Conservation (phyloP, 1,284 basidiomycete species). For the Taiwanofungus camphoratus region DNA sequence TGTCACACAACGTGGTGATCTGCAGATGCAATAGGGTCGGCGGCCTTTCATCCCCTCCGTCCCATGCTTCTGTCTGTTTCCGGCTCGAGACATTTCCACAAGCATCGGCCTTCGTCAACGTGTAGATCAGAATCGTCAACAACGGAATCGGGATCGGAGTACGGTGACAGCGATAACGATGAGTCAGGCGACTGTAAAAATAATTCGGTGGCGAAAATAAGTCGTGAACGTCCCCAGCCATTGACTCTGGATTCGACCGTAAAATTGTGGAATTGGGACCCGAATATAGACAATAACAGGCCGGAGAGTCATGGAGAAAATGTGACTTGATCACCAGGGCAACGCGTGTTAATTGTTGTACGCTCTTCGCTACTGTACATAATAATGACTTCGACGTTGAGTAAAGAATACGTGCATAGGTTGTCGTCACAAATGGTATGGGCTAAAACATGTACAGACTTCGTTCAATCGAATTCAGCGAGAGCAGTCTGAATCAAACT, state of each 20-base stretch:
- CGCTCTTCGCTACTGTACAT: no score
- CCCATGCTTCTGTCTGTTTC: constrained; percentile 51
- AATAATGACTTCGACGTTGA: no score
- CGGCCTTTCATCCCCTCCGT: constrained; percentile 54
- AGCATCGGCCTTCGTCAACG: neutral
- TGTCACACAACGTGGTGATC: neutral
- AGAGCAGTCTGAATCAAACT: constrained; percentile 14
- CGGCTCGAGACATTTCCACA: constrained; percentile 61
- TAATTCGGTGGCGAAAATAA: constrained; percentile 7
- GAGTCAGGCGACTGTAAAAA: constrained; percentile 1
- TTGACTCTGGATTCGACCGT: constrained; percentile 16
- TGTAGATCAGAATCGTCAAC: constrained; percentile 7
- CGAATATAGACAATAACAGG: neutral
- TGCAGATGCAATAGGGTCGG: constrained; percentile 57
- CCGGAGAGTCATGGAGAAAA: constrained; percentile 1
- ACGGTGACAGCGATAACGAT: constrained; percentile 7
- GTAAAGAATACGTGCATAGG: no score
- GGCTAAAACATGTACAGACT: neutral
- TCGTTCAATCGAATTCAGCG: constrained; percentile 13
- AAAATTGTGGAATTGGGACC: constrained; percentile 17
- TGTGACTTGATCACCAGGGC: no score
- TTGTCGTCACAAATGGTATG: no score
- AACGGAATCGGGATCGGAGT: constrained; percentile 9
- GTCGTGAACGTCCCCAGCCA: constrained; percentile 14
- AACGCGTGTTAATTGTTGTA: no score